A percentile compares a stretch with the other conserved stretches of the same genome.
Conservation (phyloP, 345 rosid genomes). For the Draba incana region DNA sequence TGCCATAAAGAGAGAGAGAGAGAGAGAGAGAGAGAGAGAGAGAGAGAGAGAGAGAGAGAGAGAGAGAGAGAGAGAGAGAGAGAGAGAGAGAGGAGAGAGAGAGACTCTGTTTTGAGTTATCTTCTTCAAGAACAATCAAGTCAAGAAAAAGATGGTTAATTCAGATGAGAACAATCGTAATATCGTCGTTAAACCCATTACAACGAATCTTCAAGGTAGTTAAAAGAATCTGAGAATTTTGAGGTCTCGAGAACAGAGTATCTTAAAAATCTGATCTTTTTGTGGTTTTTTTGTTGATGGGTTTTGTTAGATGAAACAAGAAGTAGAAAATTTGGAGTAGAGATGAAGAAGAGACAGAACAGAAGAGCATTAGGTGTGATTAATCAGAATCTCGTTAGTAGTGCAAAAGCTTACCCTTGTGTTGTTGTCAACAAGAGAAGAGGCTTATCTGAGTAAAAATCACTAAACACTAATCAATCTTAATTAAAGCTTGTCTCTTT, state of each 20-base stretch:
- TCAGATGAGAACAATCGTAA: slow-evolving; percentile 54
- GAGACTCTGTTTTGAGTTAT: too few species aligned
- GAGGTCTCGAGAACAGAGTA: neutral
- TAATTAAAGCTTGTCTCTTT: slow-evolving; percentile 5
- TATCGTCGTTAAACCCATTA: slow-evolving; percentile 44
- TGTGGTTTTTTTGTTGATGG: neutral
- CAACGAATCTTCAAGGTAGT: slow-evolving; percentile 52
- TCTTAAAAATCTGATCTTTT: slow-evolving; percentile 8
- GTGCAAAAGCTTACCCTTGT: slow-evolving; percentile 53
- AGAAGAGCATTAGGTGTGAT: slow-evolving; percentile 70
- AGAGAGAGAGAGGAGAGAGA: too few species aligned
- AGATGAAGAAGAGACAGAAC: slow-evolving; percentile 50
- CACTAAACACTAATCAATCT: slow-evolving; percentile 1
- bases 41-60: too few species aligned
- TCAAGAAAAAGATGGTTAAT: slow-evolving; percentile 43
- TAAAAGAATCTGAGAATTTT: neutral
- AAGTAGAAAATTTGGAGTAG: slow-evolving; percentile 53
- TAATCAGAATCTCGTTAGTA: slow-evolving; percentile 55
- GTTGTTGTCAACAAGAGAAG: slow-evolving; percentile 67
- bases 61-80: too few species aligned
- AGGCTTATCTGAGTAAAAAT: slow-evolving; percentile 51
- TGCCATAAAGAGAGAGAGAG: slow-evolving; percentile 1
- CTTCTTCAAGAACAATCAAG: neutral
- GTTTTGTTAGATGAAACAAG: slow-evolving; percentile 39
- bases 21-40: neutral